Evolutionary conservation across 768 basidiomycete species (phyloP).

Genomic region (Calocera viscosa): DNA sequence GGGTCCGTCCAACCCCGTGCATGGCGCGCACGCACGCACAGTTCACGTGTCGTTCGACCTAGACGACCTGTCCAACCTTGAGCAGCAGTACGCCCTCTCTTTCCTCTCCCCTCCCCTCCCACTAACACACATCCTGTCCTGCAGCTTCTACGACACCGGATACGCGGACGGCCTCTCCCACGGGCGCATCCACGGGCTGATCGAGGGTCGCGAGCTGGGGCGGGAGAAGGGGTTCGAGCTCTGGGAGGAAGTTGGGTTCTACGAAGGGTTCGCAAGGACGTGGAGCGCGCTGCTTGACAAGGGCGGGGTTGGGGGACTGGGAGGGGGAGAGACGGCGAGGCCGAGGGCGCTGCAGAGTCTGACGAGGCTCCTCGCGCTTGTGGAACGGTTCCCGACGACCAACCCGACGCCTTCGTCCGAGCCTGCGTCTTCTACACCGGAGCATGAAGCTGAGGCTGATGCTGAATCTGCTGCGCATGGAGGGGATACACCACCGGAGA

Average conservation of each 20-base stretch:
- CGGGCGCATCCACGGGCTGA: constrained; percentile 77
- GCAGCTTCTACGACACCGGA: constrained; percentile 69
- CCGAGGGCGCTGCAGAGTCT: constrained; percentile 45
- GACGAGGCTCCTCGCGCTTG: constrained; percentile 54
- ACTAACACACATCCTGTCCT: background rate
- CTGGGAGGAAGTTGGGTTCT: constrained; percentile 95
- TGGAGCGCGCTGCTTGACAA: constrained; percentile 36
- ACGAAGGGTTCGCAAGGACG: constrained; percentile 64
- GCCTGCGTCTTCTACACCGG: constrained; percentile 17
- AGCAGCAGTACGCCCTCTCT: constrained; percentile 33
- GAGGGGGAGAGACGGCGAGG: constrained; percentile 6
- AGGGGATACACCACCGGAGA: constrained; percentile 8
- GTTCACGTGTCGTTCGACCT: constrained; percentile 35
- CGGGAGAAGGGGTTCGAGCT: constrained; percentile 85
- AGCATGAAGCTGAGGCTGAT: constrained; percentile 13
- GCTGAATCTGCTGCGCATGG: constrained; percentile 18
- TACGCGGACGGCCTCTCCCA: constrained; percentile 68
- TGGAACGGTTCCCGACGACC: constrained; percentile 58
- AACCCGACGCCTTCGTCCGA: constrained; percentile 45
- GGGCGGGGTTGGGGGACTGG: background rate
- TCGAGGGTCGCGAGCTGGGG: constrained; percentile 82
- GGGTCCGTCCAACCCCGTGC: no score
- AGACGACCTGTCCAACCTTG: constrained; percentile 47
- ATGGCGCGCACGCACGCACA: no score
- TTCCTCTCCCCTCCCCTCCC: background rate